Conservation (phyloP, 352 stramenopile genomes). For the Phytophthora hibernalis region DNA sequence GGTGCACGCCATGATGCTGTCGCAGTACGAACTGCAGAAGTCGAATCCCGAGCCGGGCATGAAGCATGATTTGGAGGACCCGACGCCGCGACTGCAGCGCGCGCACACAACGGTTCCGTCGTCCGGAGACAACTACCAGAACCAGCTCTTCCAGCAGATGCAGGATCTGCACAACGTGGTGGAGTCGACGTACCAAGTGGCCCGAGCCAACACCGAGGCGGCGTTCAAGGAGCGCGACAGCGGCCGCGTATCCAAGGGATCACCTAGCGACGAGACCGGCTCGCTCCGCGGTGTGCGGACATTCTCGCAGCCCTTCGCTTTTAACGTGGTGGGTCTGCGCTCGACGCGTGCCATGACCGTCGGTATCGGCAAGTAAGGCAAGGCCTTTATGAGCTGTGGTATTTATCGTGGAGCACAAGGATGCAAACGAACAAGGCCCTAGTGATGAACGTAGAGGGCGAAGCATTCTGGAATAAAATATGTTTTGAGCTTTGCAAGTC, state of each 20-base stretch:
- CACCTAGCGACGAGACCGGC: conserved; percentile 12
- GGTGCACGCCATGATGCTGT: conserved; percentile 32
- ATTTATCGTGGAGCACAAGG: conserved; percentile 38
- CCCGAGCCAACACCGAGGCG: conserved; percentile 61
- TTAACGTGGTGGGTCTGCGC: conserved; percentile 51
- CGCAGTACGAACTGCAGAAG: conserved; percentile 29
- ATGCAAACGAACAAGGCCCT: conserved; percentile 12
- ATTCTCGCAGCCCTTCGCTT: conserved; percentile 51
- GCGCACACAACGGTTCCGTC: conserved; percentile 40
- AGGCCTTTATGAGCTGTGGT: conserved; percentile 40
- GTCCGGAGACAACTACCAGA: conserved; percentile 48
- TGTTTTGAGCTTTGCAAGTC: conserved; percentile 19
- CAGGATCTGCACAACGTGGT: conserved; percentile 67
- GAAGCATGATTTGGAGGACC: conserved; percentile 6
- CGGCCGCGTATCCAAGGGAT: conserved; percentile 37
- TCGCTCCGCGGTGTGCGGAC: conserved; percentile 35
- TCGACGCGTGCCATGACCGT: conserved; percentile 50
- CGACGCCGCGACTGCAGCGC: conserved; percentile 22
- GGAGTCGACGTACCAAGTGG: conserved; percentile 74
- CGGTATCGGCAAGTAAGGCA: conserved; percentile 34
- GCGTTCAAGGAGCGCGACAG: conserved; percentile 50
- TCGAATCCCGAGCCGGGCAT: conserved; percentile 2
- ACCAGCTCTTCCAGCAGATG: conserved; percentile 79
- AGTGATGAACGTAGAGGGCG: not conserved
- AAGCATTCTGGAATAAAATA: conserved; percentile 28